Percentiles rank a stretch among this genome's conserved stretches.
Evolutionary conservation across 345 rosid genomes (phyloP).

Genomic region (Hibiscus mutabilis): DNA sequence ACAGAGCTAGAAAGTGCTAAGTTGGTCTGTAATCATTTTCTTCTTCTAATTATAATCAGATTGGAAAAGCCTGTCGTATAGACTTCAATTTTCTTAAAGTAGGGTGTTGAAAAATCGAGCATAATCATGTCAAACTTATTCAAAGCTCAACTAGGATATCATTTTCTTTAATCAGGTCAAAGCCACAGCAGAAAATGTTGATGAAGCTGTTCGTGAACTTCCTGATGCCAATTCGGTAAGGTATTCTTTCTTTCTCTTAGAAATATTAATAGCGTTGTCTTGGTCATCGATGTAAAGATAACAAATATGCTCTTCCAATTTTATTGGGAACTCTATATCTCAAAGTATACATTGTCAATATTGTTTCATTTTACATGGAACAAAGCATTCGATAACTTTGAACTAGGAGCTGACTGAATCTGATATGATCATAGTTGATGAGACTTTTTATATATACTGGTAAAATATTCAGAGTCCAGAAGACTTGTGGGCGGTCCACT

Average conservation of each 20-base stretch:
- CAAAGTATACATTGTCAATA: background rate
- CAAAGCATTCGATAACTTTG: too few species aligned
- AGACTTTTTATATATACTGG: constrained; percentile 4
- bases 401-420: background rate
- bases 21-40: constrained; percentile 35
- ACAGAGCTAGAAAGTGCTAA: constrained; percentile 67
- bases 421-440: constrained; percentile 14
- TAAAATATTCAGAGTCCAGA: constrained; percentile 67
- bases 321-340: background rate
- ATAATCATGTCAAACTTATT: background rate
- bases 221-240: constrained; percentile 99
- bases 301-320: background rate
- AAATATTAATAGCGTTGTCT: constrained; percentile 12
- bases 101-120: background rate
- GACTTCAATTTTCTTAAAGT: background rate
- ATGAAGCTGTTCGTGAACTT: constrained; percentile 94
- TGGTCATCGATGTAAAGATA: background rate
- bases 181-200: constrained; percentile 94
- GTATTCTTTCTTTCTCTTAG: constrained; percentile 33
- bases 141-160: background rate
- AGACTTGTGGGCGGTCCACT: constrained; percentile 87
- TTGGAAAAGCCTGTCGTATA: background rate
- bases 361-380: too few species aligned
- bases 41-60: background rate
- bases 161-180: constrained; percentile 50